These are phyloP conservation scores for Podospora didyma DNA, from an alignment of 495 filamentous ascomycete genomes.

Conservation along the genomic window DNA sequence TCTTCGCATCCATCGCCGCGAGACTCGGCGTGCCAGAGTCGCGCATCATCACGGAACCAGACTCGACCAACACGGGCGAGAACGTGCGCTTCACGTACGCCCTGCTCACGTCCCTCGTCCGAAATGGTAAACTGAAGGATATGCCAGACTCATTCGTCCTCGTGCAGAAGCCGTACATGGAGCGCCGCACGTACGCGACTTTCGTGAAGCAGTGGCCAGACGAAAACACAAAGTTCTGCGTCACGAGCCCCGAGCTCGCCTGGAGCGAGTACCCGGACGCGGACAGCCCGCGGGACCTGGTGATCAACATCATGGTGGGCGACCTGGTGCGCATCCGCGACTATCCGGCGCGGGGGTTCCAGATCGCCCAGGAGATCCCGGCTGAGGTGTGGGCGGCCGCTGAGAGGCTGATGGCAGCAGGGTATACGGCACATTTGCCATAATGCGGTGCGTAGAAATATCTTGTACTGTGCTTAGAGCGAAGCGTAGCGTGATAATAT, in stretches of 20 bases:
- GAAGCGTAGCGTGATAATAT: not conserved
- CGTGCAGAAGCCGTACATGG: slow-evolving; percentile 42
- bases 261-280: slow-evolving; percentile 31
- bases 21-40: slow-evolving; percentile 24
- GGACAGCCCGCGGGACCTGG: slow-evolving; percentile 29
- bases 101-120: slow-evolving; percentile 23
- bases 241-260: slow-evolving; percentile 29
- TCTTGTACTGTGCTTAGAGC: no score
- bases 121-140: not conserved
- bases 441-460: no score
- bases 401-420: slow-evolving; percentile 29
- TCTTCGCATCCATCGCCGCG: slow-evolving; percentile 25
- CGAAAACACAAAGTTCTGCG: slow-evolving; percentile 17
- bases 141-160: slow-evolving; percentile 22
- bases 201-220: slow-evolving; percentile 38
- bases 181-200: slow-evolving; percentile 35
- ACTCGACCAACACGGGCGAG: slow-evolving; percentile 37
- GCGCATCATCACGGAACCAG: slow-evolving; percentile 27
- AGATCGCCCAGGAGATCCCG: slow-evolving; percentile 34
- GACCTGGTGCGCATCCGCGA: slow-evolving; percentile 34
- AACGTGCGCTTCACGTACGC: slow-evolving; percentile 36
- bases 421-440: slow-evolving; percentile 31
- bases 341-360: slow-evolving; percentile 33
- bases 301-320: slow-evolving; percentile 36
- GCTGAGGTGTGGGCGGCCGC: slow-evolving; percentile 32